These are phyloP conservation scores for Coriolopsis trogii DNA, from an alignment of 1,284 basidiomycete genomes.

Conservation along the genomic window DNA sequence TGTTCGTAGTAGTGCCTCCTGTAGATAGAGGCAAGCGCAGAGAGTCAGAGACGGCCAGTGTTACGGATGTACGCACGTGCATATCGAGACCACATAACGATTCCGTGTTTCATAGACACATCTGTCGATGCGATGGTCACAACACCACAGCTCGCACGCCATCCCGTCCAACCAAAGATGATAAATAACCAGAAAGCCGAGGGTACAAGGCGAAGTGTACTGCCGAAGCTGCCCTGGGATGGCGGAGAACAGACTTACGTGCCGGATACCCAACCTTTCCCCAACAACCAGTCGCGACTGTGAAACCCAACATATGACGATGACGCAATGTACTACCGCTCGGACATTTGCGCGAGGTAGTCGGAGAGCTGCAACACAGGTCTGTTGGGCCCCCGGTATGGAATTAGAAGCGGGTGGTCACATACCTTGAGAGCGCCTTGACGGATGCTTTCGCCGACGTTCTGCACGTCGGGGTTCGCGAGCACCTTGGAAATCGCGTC, in stretches of 20 bases:
- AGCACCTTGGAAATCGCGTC: slow-evolving; percentile 82
- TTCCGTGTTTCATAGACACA: background rate
- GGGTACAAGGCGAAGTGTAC: slow-evolving; percentile 12
- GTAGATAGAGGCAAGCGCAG: no score
- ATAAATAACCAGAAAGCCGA: slow-evolving; percentile 22
- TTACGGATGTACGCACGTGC: background rate
- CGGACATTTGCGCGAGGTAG: slow-evolving; percentile 77
- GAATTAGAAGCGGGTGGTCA: slow-evolving; percentile 7
- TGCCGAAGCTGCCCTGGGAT: slow-evolving; percentile 8
- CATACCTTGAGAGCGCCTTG: slow-evolving; percentile 85
- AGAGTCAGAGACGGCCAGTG: background rate
- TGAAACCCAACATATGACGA: background rate
- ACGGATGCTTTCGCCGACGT: slow-evolving; percentile 82
- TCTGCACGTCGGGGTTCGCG: slow-evolving; percentile 91
- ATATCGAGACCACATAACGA: background rate
- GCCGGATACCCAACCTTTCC: slow-evolving; percentile 5
- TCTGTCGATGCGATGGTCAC: no score
- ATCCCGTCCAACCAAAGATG: slow-evolving; percentile 9
- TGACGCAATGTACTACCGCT: slow-evolving; percentile 40
- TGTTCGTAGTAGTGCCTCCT: background rate
- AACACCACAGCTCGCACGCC: background rate
- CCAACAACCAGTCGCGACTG: slow-evolving; percentile 4
- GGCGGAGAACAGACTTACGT: slow-evolving; percentile 1
- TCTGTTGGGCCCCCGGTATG: background rate
- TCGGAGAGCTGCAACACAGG: slow-evolving; percentile 61